These are phyloP conservation scores for Cercophora samala DNA, from an alignment of 495 filamentous ascomycete genomes.

Conservation along the genomic window DNA sequence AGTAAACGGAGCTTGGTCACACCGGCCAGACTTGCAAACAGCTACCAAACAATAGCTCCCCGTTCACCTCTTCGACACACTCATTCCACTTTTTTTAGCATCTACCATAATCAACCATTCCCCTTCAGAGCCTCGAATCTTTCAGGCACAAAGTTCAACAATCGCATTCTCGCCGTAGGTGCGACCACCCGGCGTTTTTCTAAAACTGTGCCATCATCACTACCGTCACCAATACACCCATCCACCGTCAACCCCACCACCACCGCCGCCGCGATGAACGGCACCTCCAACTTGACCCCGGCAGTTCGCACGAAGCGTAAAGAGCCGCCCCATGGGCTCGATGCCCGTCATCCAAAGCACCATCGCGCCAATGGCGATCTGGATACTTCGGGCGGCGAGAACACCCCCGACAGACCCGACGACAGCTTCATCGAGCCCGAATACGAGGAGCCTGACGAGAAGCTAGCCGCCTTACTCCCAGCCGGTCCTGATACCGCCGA, in stretches of 20 bases:
- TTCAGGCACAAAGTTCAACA: neutral
- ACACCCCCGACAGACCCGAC: conserved; percentile 42
- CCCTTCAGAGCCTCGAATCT: neutral
- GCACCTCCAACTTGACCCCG: conserved; percentile 25
- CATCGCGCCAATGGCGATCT: conserved; percentile 45
- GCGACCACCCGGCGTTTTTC: neutral
- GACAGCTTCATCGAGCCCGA: conserved; percentile 34
- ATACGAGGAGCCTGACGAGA: conserved; percentile 39
- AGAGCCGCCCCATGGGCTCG: conserved; percentile 36
- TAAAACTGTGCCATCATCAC: neutral
- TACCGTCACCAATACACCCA: neutral
- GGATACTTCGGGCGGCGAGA: conserved; percentile 42
- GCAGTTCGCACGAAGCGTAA: conserved; percentile 50
- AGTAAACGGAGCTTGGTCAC: neutral
- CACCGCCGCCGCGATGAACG: conserved; percentile 39
- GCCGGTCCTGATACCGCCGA: conserved; percentile 80
- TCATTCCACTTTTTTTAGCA: neutral
- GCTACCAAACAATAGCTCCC: neutral
- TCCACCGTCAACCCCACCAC: conserved; percentile 10
- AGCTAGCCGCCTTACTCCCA: conserved; percentile 35
- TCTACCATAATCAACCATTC: neutral
- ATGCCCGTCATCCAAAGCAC: conserved; percentile 50
- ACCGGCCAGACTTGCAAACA: neutral
- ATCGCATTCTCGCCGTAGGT: neutral
- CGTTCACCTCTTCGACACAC: neutral